Evolutionary conservation across 306 rosid genomes (phyloP), one percentile per base, ranked within the genome.

Genomic region (Astragalus glycyphyllos): DNA sequence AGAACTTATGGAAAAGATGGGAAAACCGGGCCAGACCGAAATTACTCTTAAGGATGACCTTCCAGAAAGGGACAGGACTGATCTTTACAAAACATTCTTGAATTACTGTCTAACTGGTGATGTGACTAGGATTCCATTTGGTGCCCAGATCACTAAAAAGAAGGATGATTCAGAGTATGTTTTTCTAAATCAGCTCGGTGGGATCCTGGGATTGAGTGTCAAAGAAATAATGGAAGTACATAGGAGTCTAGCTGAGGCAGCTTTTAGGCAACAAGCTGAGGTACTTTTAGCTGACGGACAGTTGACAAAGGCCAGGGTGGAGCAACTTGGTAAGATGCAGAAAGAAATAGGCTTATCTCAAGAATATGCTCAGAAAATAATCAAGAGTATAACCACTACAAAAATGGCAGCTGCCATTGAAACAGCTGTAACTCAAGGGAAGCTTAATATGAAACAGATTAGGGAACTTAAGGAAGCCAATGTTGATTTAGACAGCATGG

Each of bases 241-340:
- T 77, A 81, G 92, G 75, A 48, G 95, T 69, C 80, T 90, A 47
- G 97, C 97, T 0, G 98, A 91, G 86, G 91, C 89, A 87, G 96
- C 90, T 69, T 94, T 94, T 83, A 85, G 89, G 91, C 91, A 91
- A 79, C 95, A 91, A 65, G 97, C 96, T 11, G 97, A 91, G 85
- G 92, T 94, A 42, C 92, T 94, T 82, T 83, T 94, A 76, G 99
- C 99, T 26, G 99, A 91, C 73, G 97, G 99, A 59, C 99, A 89
- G 81, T 81, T 94, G 83, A 85, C 97, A 46, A 91, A 94, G 65
- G 90, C 91, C 81, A 83, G 91, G 74, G 82, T 89, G 58, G 97
- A 94, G 72, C 96, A 91, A 78, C 99, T 94, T 64, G 82, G 71
- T 72, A 83, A 79, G 61, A 61, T 94, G 79, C 96, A 89, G 89